Percentiles rank a stretch among this genome's conserved stretches.
These are phyloP conservation scores for Trametes maxima DNA, from an alignment of 768 basidiomycete genomes.

Conservation along the genomic window DNA sequence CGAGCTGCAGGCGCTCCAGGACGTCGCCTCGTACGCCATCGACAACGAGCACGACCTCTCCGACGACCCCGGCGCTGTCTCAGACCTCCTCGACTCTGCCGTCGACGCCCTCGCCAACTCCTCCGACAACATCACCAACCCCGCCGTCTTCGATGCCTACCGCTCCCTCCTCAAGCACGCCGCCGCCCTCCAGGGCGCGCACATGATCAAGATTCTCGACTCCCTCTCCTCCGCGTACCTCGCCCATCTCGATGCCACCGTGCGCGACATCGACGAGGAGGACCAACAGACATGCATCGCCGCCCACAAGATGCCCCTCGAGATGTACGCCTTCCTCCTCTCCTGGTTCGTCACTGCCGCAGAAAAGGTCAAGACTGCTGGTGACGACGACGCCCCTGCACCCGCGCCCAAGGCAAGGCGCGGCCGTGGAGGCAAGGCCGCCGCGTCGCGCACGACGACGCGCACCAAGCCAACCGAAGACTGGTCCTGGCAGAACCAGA, in stretches of 20 bases:
- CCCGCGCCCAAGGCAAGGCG: conserved; percentile 53
- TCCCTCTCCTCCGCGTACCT: conserved; percentile 77
- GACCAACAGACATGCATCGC: conserved; percentile 56
- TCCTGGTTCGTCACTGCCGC: conserved; percentile 86
- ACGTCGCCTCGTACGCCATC: conserved; percentile 64
- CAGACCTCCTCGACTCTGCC: conserved; percentile 64
- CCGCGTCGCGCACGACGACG: conserved; percentile 44
- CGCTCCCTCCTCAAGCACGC: conserved; percentile 80
- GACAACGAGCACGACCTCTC: conserved; percentile 66
- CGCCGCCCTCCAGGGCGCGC: conserved; percentile 56
- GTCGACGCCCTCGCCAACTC: conserved; percentile 80
- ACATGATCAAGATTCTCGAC: conserved; percentile 88
- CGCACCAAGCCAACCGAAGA: conserved; percentile 39
- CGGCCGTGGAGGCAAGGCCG: conserved; percentile 62
- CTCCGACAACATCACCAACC: conserved; percentile 69
- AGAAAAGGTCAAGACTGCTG: conserved; percentile 69
- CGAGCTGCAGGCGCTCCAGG: conserved; percentile 66
- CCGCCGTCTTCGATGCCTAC: conserved; percentile 78
- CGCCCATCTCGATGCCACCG: conserved; percentile 70
- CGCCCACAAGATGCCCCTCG: conserved; percentile 73
- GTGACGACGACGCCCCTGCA: conserved; percentile 45
- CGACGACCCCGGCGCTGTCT: conserved; percentile 45
- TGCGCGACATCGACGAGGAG: conserved; percentile 69
- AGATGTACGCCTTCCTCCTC: conserved; percentile 91
- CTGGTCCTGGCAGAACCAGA: conserved; percentile 82